phyloP scores from a whole-genome alignment of 768 basidiomycete genomes.

The Favolaschia claudopus region DNA sequence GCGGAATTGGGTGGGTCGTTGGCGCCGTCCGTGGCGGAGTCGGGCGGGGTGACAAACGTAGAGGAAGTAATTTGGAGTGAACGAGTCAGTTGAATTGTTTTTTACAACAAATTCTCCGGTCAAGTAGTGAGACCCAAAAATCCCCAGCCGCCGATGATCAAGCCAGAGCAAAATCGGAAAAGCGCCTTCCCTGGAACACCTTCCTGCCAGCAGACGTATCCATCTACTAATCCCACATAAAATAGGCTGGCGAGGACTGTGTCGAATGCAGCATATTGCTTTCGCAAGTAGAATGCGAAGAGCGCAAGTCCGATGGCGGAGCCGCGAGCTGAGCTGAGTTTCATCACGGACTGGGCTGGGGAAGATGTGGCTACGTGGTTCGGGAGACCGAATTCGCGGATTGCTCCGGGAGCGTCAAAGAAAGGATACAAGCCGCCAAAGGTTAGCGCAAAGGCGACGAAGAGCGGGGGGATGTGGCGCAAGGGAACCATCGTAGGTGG shows the following conservation, averaged over 20 bases:
- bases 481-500: too few relatives aligned
- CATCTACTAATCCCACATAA: not conserved
- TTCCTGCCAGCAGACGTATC: not conserved
- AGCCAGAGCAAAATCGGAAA: not conserved
- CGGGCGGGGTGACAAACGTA: too few relatives aligned
- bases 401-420: not conserved
- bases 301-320: not conserved
- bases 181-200: not conserved
- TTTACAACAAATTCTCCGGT: too few relatives aligned
- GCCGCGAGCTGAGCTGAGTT: not conserved
- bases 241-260: not conserved
- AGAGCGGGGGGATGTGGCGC: not conserved
- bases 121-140: not conserved
- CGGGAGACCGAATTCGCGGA: not conserved
- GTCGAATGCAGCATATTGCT: not conserved
- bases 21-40: too few relatives aligned
- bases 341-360: not conserved
- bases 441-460: not conserved
- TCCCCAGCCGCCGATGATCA: not conserved
- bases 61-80: too few relatives aligned
- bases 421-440: not conserved
- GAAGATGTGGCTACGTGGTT: not conserved
- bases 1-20: too few relatives aligned
- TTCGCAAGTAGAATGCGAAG: not conserved
- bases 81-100: too few relatives aligned